Base-by-base conservation (phyloP, 805 yeast genomes). In the Wickerhamiella azymoides region DNA sequence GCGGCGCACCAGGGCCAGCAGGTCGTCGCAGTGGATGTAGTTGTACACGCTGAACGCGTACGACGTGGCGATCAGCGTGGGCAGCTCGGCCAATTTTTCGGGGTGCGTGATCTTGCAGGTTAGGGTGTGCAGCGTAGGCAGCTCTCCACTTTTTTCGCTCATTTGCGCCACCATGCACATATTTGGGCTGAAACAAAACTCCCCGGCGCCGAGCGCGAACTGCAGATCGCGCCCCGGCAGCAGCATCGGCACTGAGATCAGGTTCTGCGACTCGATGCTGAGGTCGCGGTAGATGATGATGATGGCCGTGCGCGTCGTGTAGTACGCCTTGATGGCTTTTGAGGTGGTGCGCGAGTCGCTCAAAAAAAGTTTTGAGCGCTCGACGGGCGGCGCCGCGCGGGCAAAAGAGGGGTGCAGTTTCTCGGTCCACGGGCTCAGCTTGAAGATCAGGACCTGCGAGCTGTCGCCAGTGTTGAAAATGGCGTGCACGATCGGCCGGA, bases 31-130 rank as follows among this genome's bases (percentile, higher is more conserved):
- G 46, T 75, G 72, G 8, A 74, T 65, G 44, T 74, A 80, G 40
- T 77, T 69, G 59, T 79, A 82, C 53, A 88, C 83, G 0, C 86
- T 74, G 46, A 72, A 70, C 0, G 92, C 76, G 58, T 82, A 85
- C 6, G 77, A 63, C 25, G 72, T 67, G 0, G 93, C 84, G 43
- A 84, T 61, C 0, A 76, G 79, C 1, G 75, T 77, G 0, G 82
- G 70, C 24, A 55, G 47, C 17, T 48, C 49, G 1, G 48, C 37
- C 21, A 48, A 18, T 24, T 19, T 36, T 26, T 45, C 52, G 14
- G 30, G 17, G 27, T 27, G 37, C 25, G 25, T 44, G 10, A 30
- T 38, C 9, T 37, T 25, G 18, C 48, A 46, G 17, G 46, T 35
- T 48, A 57, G 48, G 43, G 47, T 43, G 25, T 50, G 40, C 14